phyloP scores from a whole-genome alignment of 2,329 filamentous ascomycete species.

The Neonectria hederae region DNA sequence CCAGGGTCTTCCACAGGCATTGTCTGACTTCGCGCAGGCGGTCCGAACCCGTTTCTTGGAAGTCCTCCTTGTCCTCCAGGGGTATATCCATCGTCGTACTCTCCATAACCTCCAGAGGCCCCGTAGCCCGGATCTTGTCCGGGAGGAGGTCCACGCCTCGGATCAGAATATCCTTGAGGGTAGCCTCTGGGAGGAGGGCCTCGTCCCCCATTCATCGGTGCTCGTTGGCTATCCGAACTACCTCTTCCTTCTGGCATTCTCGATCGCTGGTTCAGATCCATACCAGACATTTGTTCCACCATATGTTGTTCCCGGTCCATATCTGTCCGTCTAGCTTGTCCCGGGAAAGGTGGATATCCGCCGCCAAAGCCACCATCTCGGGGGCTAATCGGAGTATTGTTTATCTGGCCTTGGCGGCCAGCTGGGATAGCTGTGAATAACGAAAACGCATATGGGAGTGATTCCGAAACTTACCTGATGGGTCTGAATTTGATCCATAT shows the following conservation, averaged over 20 bases:
- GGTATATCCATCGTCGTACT: conserved; percentile 42
- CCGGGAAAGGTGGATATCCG: conserved; percentile 33
- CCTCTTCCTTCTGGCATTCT: conserved; percentile 36
- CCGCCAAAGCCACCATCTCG: conserved; percentile 40
- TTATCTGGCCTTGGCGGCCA: conserved; percentile 46
- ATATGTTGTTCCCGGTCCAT: conserved; percentile 46
- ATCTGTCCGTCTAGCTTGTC: conserved; percentile 32
- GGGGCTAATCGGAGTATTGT: conserved; percentile 44
- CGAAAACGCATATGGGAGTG: conserved; percentile 2
- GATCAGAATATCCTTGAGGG: conserved; percentile 44
- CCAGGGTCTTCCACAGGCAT: conserved; percentile 64
- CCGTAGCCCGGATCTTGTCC: conserved; percentile 38
- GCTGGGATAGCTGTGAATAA: conserved; percentile 30
- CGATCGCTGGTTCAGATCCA: conserved; percentile 43
- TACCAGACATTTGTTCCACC: conserved; percentile 47
- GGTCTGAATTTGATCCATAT: conserved; percentile 54
- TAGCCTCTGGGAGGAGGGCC: conserved; percentile 47
- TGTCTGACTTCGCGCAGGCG: conserved; percentile 68
- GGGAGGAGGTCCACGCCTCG: conserved; percentile 43
- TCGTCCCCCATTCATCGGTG: conserved; percentile 38
- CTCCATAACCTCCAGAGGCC: conserved; percentile 37
- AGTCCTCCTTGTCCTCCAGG: conserved; percentile 43
- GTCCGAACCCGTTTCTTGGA: conserved; percentile 56
- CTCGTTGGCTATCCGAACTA: conserved; percentile 41
- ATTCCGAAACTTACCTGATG: conserved; percentile 47